Evolutionary conservation across 768 basidiomycete species (phyloP), one percentile per base, ranked within the genome.

Genomic region (Russula earlei): DNA sequence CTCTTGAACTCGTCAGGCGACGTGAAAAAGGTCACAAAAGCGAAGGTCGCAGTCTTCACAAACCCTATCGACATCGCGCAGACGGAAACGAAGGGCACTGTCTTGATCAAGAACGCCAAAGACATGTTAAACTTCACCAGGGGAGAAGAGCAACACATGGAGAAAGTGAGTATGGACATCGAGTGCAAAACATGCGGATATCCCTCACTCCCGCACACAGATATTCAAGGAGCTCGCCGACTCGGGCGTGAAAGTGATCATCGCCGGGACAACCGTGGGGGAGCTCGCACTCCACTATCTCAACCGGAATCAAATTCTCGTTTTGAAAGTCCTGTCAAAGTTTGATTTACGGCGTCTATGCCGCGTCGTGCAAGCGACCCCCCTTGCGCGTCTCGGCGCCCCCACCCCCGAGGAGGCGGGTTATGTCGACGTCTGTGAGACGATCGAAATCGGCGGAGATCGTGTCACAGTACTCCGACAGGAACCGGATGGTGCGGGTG

Each of bases 61-160:
- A 89, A 83, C 59, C 86, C 89, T 1, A 76, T 99, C 57, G 96
- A 98, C 67, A 81, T 91, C 54, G 82, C 94, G 3, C 95, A 98
- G 71, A 98, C 96, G 5, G 96, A 99, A 71, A 99, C 96, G 17
- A 99, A 99, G 70, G 96, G 96, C 49, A 99, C 96, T 8, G 96
- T 98, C 11, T 78, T 99, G 45, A 80, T 99, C 64, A 91, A 93
- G 69, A 97, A 82, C 67, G 91, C 93, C 9, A 86, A 95, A 44
- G 95, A 99, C 68, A 89, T 99, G 83, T 78, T 99, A 61, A 93
- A 96, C 74, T 99, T 99, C 66, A 93, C 94, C 0, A 77, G 81
- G 3, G 96, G 92, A 17, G 96, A 99, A 71, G 96, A 99, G 72
- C 85, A 94, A 69, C 93, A 97, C 66, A 77, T 96, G 49, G 94